Base-by-base conservation (phyloP, 192 early-diverging fungal species). In the Podila horticola region DNA sequence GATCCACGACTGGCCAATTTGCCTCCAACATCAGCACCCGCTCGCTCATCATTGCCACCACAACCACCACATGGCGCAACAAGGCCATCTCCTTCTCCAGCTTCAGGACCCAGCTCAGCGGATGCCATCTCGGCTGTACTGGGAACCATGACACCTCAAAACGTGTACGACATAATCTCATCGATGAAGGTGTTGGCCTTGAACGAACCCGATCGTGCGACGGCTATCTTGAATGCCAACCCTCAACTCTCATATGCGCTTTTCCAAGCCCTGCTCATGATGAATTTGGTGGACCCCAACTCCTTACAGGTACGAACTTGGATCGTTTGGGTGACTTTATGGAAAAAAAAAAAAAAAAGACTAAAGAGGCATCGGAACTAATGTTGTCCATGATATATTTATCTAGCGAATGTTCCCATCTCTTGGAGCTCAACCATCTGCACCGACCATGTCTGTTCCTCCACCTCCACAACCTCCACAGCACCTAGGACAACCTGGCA, bases 191-290 rank as follows among this genome's bases (percentile, higher is more conserved):
- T 84, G 0, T 55, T 82, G 34, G 76, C 77, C 17, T 64, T 76
- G 33, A 85, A 22, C 17, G 72, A 85, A 45, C 90, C 92, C 4
- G 92, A 93, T 15, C 86, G 91, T 64, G 89, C 92, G 9, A 89
- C 87, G 49, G 74, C 88, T 9, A 75, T 96, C 5, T 82, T 97
- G n/a, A 82, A 76, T 17, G 67, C 84, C 24, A 94, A 97, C 68
- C 95, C 95, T 34, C 94, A 93, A 71, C 75, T 95, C 1, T 84
- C 94, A 9, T 97, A 95, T 84, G 94, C 93, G 3, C 74, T 96
- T 33, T 95, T 97, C 73, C 95, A 96, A 76, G 89, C 91, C 12
- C 87, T 97, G 74, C 60, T 94, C 11, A 87, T 91, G 67, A 92
- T 93, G 88, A 93, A 93, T 66, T 76, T 95, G 22, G 91, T 96